Evolutionary conservation across 192 early-diverging fungal genomes (phyloP).

Genomic region (Gryganskiella cystojenkinii): DNA sequence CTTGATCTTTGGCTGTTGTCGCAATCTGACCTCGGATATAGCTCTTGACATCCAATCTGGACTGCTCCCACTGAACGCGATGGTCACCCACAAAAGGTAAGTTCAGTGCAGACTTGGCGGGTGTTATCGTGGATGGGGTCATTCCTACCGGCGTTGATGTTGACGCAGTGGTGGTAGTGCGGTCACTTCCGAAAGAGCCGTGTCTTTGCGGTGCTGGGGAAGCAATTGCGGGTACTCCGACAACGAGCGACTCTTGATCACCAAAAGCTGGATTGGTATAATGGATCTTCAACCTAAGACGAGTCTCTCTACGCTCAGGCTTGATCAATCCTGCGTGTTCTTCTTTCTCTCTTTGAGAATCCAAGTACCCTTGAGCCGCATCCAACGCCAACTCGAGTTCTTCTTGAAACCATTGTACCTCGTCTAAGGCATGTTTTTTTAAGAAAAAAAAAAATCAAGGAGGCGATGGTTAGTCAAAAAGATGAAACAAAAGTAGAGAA

Average conservation of each 20-base stretch:
- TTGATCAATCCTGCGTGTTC: constrained; percentile 37
- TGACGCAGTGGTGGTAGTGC: background rate
- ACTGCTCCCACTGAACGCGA: constrained; percentile 22
- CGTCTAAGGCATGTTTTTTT: constrained; percentile 9
- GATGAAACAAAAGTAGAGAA: background rate
- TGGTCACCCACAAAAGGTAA: constrained; percentile 35
- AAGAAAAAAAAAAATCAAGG: background rate
- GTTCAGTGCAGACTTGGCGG: constrained; percentile 3
- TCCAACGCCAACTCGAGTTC: constrained; percentile 38
- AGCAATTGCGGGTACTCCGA: background rate
- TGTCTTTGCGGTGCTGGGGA: constrained; percentile 1
- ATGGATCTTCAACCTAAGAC: constrained; percentile 17
- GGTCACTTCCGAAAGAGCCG: background rate
- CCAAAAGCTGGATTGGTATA: constrained; percentile 9
- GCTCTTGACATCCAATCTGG: constrained; percentile 15
- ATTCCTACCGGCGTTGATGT: background rate
- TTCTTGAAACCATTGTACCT: constrained; percentile 49
- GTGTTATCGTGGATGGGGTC: background rate
- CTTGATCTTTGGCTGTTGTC: constrained; percentile 9
- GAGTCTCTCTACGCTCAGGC: constrained; percentile 5
- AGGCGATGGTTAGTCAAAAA: background rate
- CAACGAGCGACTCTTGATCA: constrained; percentile 25
- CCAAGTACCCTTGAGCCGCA: constrained; percentile 26
- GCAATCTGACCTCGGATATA: constrained; percentile 25
- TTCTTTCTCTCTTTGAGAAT: constrained; percentile 20